Percentiles rank a stretch among this genome's conserved stretches.
Evolutionary conservation across 164 flowering plant genomes (phyloP).

Genomic region (Tetracentron sinense): DNA sequence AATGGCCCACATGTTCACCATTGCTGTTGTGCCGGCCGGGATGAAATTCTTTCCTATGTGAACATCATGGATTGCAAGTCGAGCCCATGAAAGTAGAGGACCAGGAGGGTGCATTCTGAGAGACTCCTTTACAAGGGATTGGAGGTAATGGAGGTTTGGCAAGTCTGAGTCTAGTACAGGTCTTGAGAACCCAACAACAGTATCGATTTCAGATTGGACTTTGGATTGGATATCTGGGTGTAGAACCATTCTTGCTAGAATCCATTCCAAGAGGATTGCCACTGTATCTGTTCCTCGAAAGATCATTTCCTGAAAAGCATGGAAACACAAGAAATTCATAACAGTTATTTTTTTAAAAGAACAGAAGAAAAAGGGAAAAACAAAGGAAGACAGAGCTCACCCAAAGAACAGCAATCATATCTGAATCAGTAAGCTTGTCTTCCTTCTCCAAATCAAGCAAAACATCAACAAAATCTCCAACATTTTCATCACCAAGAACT

Average conservation of each 20-base stretch:
- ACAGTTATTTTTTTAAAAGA: not conserved
- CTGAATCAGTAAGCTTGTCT: conserved; percentile 53
- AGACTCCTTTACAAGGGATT: conserved; percentile 29
- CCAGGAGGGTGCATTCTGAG: conserved; percentile 36
- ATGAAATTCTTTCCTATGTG: conserved; percentile 26
- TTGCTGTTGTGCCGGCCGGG: conserved; percentile 45
- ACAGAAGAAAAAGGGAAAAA: too few species aligned
- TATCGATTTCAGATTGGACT: conserved; percentile 30
- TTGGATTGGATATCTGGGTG: conserved; percentile 32
- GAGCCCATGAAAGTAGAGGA: conserved; percentile 38
- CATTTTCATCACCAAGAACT: conserved; percentile 5
- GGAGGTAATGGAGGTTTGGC: conserved; percentile 29
- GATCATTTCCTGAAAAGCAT: conserved; percentile 32
- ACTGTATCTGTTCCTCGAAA: conserved; percentile 40
- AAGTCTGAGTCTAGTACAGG: conserved; percentile 26
- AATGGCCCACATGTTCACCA: conserved; percentile 56
- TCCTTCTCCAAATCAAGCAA: conserved; percentile 38
- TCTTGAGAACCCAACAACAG: conserved; percentile 5
- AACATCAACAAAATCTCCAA: conserved; percentile 27
- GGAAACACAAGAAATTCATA: not conserved
- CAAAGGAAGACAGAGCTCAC: conserved; percentile 22
- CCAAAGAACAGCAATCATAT: conserved; percentile 91
- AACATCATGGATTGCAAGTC: conserved; percentile 32
- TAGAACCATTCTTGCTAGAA: conserved; percentile 34
- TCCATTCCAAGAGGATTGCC: conserved; percentile 37